Percentiles rank a stretch among this genome's conserved stretches.
These are phyloP conservation scores for Colletotrichum godetiae DNA, from an alignment of 2,329 filamentous ascomycete genomes.

Conservation along the genomic window DNA sequence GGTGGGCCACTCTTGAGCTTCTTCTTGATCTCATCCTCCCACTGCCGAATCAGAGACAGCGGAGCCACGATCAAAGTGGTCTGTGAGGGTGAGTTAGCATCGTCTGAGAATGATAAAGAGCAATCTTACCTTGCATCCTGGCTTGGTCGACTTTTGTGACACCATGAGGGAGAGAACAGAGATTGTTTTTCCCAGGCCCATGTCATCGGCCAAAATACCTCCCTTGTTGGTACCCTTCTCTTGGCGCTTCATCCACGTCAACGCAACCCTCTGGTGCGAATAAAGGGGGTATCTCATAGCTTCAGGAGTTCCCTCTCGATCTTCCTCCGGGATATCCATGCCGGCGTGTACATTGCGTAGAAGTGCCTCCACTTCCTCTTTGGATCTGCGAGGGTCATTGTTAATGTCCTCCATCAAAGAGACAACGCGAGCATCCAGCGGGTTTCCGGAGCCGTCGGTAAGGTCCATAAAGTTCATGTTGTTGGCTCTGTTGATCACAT, in stretches of 20 bases:
- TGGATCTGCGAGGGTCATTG: slow-evolving; percentile 52
- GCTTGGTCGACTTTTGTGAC: slow-evolving; percentile 69
- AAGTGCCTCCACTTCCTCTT: slow-evolving; percentile 77
- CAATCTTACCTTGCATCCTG: slow-evolving; percentile 41
- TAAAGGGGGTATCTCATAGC: slow-evolving; percentile 78
- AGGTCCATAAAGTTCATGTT: slow-evolving; percentile 34
- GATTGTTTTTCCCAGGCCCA: slow-evolving; percentile 88
- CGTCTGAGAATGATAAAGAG: neutral
- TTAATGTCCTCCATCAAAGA: slow-evolving; percentile 43
- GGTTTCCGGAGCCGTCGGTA: slow-evolving; percentile 49
- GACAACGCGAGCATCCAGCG: slow-evolving; percentile 40
- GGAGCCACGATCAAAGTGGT: slow-evolving; percentile 88
- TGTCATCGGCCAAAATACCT: slow-evolving; percentile 82
- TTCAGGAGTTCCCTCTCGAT: slow-evolving; percentile 75
- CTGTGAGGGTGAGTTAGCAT: slow-evolving; percentile 47
- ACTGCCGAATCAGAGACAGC: slow-evolving; percentile 83
- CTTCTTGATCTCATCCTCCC: slow-evolving; percentile 81
- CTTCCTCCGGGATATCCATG: slow-evolving; percentile 69
- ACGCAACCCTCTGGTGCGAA: slow-evolving; percentile 82
- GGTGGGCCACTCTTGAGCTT: slow-evolving; percentile 67
- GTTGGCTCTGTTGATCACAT: slow-evolving; percentile 29
- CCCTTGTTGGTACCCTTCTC: slow-evolving; percentile 81
- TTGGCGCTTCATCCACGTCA: slow-evolving; percentile 81
- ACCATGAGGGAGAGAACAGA: slow-evolving; percentile 84
- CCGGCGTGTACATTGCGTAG: slow-evolving; percentile 81